Evolutionary conservation across 257 asterid species (phyloP).

Genomic region (Capsicum pubescens): DNA sequence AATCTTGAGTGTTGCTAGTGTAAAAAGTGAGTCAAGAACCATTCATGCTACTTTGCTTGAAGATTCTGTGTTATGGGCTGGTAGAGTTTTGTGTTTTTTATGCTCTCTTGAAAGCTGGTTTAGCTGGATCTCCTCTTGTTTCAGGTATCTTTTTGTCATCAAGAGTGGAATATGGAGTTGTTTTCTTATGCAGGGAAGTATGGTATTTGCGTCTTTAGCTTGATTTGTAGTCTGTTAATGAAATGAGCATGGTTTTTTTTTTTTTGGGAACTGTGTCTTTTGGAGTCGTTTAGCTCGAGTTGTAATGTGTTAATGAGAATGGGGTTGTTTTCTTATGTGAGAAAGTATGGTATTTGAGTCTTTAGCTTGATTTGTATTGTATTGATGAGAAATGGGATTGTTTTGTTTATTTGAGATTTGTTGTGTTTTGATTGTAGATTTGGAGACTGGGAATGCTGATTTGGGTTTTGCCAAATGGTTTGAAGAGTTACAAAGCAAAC

Average conservation of each 20-base stretch:
- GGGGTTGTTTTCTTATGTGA: slow-evolving; percentile 34
- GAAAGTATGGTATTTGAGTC: background rate
- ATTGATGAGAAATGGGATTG: background rate
- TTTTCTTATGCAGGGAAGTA: background rate
- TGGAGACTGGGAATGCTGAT: slow-evolving; percentile 64
- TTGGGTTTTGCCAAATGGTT: slow-evolving; percentile 85
- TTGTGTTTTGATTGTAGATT: slow-evolving; percentile 50
- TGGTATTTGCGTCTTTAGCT: background rate
- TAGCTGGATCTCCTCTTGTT: no score
- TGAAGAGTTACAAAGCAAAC: slow-evolving; percentile 64
- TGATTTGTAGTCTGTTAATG: background rate
- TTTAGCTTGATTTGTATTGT: background rate
- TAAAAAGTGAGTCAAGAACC: no score
- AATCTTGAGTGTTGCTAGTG: no score
- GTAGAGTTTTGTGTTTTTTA: no score
- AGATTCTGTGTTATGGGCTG: no score
- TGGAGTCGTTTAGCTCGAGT: background rate
- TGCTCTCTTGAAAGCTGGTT: no score
- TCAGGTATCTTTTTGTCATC: background rate
- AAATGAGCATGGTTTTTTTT: slow-evolving; percentile 33
- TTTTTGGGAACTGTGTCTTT: background rate
- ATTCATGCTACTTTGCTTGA: no score
- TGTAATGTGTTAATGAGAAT: background rate
- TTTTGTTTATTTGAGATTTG: slow-evolving; percentile 5
- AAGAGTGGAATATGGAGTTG: background rate